Evolutionary conservation across 306 rosid genomes (phyloP).

Genomic region (Arachis hypogaea): DNA sequence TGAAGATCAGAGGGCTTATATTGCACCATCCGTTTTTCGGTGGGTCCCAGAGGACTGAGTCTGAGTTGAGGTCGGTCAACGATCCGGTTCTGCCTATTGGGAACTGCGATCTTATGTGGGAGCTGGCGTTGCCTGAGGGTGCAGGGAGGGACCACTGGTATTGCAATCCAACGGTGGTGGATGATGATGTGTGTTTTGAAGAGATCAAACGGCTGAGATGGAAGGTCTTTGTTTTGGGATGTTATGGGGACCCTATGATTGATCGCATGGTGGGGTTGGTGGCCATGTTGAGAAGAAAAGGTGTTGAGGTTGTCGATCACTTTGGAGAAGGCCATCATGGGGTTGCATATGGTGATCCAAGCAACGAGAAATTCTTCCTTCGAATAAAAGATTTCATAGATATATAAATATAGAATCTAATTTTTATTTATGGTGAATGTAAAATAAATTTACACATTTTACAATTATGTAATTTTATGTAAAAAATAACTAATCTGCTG

Average conservation of each 20-base stretch:
- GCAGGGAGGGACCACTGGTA: constrained; percentile 49
- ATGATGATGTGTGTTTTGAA: neutral
- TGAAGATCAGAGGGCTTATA: constrained; percentile 50
- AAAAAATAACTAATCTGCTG: too few species aligned
- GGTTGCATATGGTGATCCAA: constrained; percentile 24
- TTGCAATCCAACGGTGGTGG: constrained; percentile 43
- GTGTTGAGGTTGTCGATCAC: constrained; percentile 27
- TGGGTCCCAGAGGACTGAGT: constrained; percentile 46
- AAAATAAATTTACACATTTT: too few species aligned
- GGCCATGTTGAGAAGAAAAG: constrained; percentile 36
- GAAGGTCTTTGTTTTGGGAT: constrained; percentile 36
- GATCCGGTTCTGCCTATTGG: constrained; percentile 30
- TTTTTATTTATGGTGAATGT: too few species aligned
- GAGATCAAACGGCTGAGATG: constrained; percentile 35
- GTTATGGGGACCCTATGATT: constrained; percentile 48
- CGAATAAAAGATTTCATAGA: constrained; percentile 31
- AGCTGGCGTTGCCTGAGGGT: constrained; percentile 46
- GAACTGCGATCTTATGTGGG: constrained; percentile 46
- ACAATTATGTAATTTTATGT: too few species aligned
- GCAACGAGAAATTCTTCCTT: constrained; percentile 28
- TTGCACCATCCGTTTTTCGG: constrained; percentile 58
- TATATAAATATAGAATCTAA: neutral
- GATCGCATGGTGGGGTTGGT: constrained; percentile 41
- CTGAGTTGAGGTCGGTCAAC: constrained; percentile 42
- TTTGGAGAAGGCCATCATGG: constrained; percentile 44